Evolutionary conservation across 2,329 filamentous ascomycete species (phyloP), one percentile per base, ranked within the genome.

Genomic region (Dothidotthia symphoricarpi): DNA sequence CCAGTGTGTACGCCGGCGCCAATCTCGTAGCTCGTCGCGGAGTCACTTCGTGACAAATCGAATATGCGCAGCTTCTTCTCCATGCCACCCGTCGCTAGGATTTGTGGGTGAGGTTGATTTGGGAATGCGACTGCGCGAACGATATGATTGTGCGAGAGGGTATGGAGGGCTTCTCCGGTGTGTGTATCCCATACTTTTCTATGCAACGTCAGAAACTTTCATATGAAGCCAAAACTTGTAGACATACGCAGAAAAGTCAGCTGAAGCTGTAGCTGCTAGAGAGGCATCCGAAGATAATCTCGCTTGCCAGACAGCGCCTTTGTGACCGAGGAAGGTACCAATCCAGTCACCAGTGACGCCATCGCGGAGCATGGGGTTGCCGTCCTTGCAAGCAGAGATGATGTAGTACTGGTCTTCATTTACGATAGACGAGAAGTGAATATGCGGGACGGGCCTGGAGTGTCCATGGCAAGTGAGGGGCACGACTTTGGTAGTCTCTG

Each of bases 101-200:
- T 74, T 45, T 76, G 83, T n/a, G 86, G 85, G 15, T 82, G 83
- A 36, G 83, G 80, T 54, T 91, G 85, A 28, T 86, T 71, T 10
- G 73, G 72, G 57, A 96, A 97, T 9, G 93, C 89, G 46, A 97
- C 81, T 26, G 91, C 87, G 48, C 93, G 88, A 45, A 97, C 93
- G 50, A 98, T 96, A 68, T 98, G 93, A 49, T 89, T 82, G 67
- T 98, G 93, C 61, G 91, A 83, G 24, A 98, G 78, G 3, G 88
- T 90, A 59, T 86, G 85, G 28, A 95, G 77, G 32, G 87, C 82
- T 71, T 96, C 90, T 56, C 94, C 94, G 1, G 87, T 93, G 60
- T 94, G 87, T 0, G 93, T 95, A 59, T 98, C 89, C 93, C 94
- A 98, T 35, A 98, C 85, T 68, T 94, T 96, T 32, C 88, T 94